A percentile compares a stretch with the other conserved stretches of the same genome.
These are phyloP conservation scores for Kregervanrija delftensis DNA, from an alignment of 805 yeast species.

Conservation along the genomic window DNA sequence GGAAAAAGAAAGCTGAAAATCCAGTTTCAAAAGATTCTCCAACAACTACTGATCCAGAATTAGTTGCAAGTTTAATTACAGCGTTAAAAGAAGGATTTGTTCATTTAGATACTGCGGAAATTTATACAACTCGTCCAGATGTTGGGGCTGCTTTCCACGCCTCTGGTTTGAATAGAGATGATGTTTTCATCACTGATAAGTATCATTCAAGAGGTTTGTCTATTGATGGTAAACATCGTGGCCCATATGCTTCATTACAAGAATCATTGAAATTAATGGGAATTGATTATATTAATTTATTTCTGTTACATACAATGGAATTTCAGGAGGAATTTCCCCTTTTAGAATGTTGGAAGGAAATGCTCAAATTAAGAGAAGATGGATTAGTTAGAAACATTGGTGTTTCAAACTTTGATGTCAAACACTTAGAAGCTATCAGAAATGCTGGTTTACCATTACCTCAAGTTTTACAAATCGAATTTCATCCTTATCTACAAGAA, in stretches of 20 bases:
- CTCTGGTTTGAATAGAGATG: constrained; percentile 33
- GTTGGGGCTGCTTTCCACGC: constrained; percentile 46
- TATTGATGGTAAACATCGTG: constrained; percentile 23
- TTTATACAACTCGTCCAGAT: constrained; percentile 52
- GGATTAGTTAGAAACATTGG: constrained; percentile 40
- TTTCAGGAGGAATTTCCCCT: constrained; percentile 32
- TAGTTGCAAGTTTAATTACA: constrained; percentile 37
- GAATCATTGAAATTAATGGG: constrained; percentile 39
- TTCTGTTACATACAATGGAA: constrained; percentile 54
- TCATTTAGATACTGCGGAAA: constrained; percentile 62
- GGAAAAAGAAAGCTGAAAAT: constrained; percentile 25
- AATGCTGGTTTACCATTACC: constrained; percentile 38
- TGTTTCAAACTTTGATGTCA: constrained; percentile 51
- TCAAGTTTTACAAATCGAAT: constrained; percentile 58
- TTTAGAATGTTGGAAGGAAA: constrained; percentile 40
- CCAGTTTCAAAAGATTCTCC: constrained; percentile 13
- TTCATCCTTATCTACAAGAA: constrained; percentile 53
- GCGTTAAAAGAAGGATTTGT: constrained; percentile 48
- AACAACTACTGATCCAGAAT: constrained; percentile 20
- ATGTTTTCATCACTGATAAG: constrained; percentile 54
- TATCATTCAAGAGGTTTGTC: constrained; percentile 31
- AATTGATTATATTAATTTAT: constrained; percentile 51
- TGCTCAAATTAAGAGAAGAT: constrained; percentile 41
- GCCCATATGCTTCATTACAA: constrained; percentile 42
- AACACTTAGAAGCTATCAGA: constrained; percentile 37